A percentile compares a stretch with the other conserved stretches of the same genome.
Conservation (phyloP, 2,329 filamentous ascomycete genomes). For the Fonsecaea nubica region DNA sequence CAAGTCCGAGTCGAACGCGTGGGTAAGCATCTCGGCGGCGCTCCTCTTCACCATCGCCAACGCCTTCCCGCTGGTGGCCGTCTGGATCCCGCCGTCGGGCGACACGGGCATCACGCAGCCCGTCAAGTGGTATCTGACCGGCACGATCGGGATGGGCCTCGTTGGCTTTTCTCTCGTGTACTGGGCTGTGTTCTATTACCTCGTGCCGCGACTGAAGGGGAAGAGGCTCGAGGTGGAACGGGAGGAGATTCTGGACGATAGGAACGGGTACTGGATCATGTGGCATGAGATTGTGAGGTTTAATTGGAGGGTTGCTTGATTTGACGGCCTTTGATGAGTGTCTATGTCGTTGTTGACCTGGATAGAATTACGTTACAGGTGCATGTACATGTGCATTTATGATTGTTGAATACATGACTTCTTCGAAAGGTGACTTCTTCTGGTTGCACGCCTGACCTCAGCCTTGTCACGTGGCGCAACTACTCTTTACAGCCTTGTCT, state of each 20-base stretch:
- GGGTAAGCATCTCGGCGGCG: conserved; percentile 7
- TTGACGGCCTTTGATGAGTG: background rate
- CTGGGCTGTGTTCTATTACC: background rate
- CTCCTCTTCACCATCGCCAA: conserved; percentile 8
- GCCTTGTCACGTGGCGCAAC: too few species aligned
- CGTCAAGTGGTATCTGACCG: background rate
- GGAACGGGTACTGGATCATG: conserved; percentile 1
- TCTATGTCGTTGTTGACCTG: too few species aligned
- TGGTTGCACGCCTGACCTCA: too few species aligned
- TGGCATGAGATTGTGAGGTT: conserved; percentile 1
- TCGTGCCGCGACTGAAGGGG: background rate
- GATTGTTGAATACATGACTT: too few species aligned
- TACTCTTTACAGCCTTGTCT: too few species aligned
- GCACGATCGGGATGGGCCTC: background rate
- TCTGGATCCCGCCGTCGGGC: conserved; percentile 1
- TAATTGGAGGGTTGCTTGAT: background rate
- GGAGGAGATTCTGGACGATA: background rate
- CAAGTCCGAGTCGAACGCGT: conserved; percentile 8
- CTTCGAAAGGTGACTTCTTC: too few species aligned
- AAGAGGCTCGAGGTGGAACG: background rate
- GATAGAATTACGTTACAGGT: too few species aligned
- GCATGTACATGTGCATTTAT: too few species aligned
- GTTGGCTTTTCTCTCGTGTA: background rate
- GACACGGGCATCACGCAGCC: background rate
- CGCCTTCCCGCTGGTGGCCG: conserved; percentile 4